Evolutionary conservation across 164 flowering plant species (phyloP).

Genomic region (Umbellularia californica): DNA sequence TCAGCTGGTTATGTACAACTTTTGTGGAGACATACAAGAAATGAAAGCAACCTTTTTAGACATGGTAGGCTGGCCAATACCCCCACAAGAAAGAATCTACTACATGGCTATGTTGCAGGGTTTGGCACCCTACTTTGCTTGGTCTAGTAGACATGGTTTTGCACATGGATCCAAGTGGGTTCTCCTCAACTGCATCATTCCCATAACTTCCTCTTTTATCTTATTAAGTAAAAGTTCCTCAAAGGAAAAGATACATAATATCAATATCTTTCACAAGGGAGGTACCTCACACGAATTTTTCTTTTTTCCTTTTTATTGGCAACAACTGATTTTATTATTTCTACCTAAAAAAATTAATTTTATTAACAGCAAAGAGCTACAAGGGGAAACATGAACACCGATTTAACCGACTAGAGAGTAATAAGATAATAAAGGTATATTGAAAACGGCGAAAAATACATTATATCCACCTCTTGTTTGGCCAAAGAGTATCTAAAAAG

Average conservation of each 20-base stretch:
- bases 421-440: too few species aligned
- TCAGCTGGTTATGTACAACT: not conserved
- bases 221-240: not conserved
- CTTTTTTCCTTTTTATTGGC: too few species aligned
- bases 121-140: slow-evolving; percentile 1
- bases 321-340: too few species aligned
- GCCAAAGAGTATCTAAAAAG: too few species aligned
- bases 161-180: not conserved
- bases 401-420: too few species aligned
- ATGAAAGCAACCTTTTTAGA: not conserved
- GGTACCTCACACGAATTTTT: too few species aligned
- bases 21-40: not conserved
- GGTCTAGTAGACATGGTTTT: not conserved
- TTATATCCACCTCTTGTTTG: too few species aligned
- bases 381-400: too few species aligned
- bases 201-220: not conserved
- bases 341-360: too few species aligned
- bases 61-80: not conserved
- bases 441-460: too few species aligned
- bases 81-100: not conserved
- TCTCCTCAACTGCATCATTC: not conserved
- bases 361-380: too few species aligned
- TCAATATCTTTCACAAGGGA: too few species aligned
- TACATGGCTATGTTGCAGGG: not conserved
- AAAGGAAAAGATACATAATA: not conserved